Conservation (phyloP, 1,284 basidiomycete genomes). For the Neolentinus lepideus region DNA sequence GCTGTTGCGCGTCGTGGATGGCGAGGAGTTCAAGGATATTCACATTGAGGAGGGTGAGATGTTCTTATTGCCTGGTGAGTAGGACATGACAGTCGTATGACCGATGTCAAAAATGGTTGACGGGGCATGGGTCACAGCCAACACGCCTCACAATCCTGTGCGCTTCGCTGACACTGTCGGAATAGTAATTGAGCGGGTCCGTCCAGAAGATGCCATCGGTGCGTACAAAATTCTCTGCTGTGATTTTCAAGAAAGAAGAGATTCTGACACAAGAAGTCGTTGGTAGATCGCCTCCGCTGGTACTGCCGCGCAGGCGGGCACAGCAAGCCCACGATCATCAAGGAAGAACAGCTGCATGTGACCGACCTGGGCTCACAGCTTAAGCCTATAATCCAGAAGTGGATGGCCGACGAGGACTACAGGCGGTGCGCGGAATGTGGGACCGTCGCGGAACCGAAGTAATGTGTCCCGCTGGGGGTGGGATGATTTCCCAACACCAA, state of each 20-base stretch:
- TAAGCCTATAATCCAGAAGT: slow-evolving; percentile 84
- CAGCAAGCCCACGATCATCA: slow-evolving; percentile 71
- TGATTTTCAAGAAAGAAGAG: no score
- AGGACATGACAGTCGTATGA: background rate
- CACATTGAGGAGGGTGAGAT: slow-evolving; percentile 92
- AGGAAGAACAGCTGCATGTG: slow-evolving; percentile 85
- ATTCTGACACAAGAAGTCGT: slow-evolving; percentile 1
- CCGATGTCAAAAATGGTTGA: background rate
- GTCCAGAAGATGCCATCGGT: slow-evolving; percentile 63
- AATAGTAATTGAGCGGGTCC: slow-evolving; percentile 88
- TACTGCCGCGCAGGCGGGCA: slow-evolving; percentile 78
- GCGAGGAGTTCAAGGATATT: slow-evolving; percentile 83
- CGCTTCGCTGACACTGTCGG: slow-evolving; percentile 44
- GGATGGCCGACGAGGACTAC: slow-evolving; percentile 41
- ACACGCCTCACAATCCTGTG: slow-evolving; percentile 3
- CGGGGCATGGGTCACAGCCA: slow-evolving; percentile 1
- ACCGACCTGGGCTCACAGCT: slow-evolving; percentile 91
- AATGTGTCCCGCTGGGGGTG: background rate
- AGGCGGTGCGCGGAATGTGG: slow-evolving; percentile 37
- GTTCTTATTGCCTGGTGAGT: slow-evolving; percentile 86
- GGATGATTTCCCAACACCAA: no score
- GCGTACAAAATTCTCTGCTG: slow-evolving; percentile 9
- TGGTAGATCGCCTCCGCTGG: slow-evolving; percentile 68
- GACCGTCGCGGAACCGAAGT: slow-evolving; percentile 29
- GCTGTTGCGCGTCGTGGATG: slow-evolving; percentile 84